Conservation (phyloP, 257 asterid genomes). For the Apocynum venetum region DNA sequence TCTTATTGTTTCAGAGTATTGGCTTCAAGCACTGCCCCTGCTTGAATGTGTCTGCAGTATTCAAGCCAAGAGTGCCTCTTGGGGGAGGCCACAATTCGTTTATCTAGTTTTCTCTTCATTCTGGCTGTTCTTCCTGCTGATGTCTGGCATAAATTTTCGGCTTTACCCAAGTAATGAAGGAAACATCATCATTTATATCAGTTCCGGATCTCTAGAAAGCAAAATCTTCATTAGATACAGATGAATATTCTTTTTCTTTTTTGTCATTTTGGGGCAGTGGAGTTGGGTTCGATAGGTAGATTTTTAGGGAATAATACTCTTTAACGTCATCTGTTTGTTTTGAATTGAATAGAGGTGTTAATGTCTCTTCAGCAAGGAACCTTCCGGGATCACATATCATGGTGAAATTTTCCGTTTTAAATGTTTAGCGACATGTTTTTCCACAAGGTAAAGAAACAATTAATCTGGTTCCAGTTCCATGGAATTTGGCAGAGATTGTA, state of each 20-base stretch:
- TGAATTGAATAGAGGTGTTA: too few relatives aligned
- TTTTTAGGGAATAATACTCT: too few relatives aligned
- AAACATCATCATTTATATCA: neutral
- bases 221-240: neutral
- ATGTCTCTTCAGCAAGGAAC: too few relatives aligned
- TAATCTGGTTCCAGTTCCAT: neutral
- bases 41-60: constrained; percentile 44
- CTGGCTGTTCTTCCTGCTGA: neutral
- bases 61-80: constrained; percentile 66
- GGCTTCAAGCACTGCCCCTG: constrained; percentile 63
- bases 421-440: neutral
- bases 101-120: constrained; percentile 24
- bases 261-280: neutral
- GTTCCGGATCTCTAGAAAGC: neutral
- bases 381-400: too few relatives aligned
- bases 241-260: too few relatives aligned
- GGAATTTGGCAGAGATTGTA: neutral
- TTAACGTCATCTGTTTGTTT: too few relatives aligned
- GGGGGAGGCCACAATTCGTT: constrained; percentile 77
- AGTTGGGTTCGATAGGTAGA: too few relatives aligned
- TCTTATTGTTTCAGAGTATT: constrained; percentile 44
- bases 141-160: neutral
- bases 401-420: too few relatives aligned
- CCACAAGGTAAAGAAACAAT: neutral
- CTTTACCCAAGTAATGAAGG: neutral